Percentiles rank a stretch among this genome's conserved stretches.
Evolutionary conservation across 2,329 filamentous ascomycete species (phyloP).

Genomic region (Phialocephala subalpina): DNA sequence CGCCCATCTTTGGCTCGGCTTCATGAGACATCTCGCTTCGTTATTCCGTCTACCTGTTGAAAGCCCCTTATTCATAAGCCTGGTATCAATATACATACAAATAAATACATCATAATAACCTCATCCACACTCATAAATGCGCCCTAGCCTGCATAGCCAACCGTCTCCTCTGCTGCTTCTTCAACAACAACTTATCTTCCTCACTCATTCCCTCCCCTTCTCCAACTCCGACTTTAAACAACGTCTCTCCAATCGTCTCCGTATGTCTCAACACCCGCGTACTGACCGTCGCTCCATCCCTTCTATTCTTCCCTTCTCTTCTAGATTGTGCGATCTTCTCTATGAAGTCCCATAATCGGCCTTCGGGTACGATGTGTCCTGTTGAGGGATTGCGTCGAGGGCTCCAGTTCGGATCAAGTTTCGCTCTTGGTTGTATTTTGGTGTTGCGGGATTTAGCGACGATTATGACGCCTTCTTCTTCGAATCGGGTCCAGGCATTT

Average conservation of each 20-base stretch:
- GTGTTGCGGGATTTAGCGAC: conserved; percentile 72
- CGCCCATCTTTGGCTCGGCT: too few relatives aligned
- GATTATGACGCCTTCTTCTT: conserved; percentile 88
- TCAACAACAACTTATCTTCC: conserved; percentile 58
- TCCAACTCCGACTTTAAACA: conserved; percentile 67
- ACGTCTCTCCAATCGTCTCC: conserved; percentile 72
- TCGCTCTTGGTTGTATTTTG: conserved; percentile 68
- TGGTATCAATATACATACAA: conserved; percentile 28
- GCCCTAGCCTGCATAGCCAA: conserved; percentile 57
- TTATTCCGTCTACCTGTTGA: too few relatives aligned
- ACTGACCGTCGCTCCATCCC: conserved; percentile 91
- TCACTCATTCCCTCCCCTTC: conserved; percentile 49
- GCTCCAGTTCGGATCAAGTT: conserved; percentile 78
- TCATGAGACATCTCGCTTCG: too few relatives aligned
- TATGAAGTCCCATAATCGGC: conserved; percentile 89
- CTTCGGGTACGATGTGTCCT: conserved; percentile 70
- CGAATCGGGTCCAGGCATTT: conserved; percentile 87
- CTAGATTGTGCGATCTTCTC: conserved; percentile 85
- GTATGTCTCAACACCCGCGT: conserved; percentile 81
- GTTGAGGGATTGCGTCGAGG: conserved; percentile 70
- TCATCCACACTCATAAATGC: conserved; percentile 55
- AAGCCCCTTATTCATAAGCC: not conserved
- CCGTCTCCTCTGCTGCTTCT: conserved; percentile 56
- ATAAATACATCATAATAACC: not conserved
- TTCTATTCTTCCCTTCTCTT: conserved; percentile 92